These are phyloP conservation scores for Aspergillus tanneri DNA, from an alignment of 2,329 filamentous ascomycete species.

Conservation along the genomic window DNA sequence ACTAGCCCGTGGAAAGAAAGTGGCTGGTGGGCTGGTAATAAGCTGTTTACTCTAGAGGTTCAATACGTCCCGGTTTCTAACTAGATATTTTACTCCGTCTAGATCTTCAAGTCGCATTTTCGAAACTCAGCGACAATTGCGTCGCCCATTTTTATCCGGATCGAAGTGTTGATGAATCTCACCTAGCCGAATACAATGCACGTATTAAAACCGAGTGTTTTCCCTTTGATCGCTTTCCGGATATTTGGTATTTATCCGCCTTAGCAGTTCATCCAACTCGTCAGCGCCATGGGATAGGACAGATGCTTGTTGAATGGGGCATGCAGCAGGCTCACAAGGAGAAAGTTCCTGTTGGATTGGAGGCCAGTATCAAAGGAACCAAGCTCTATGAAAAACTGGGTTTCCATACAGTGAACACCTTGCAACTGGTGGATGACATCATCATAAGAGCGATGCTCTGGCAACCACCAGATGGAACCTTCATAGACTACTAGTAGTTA, in stretches of 20 bases:
- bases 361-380: constrained; percentile 9
- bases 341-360: constrained; percentile 13
- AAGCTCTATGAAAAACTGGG: constrained; percentile 8
- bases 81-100: too few species aligned
- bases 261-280: constrained; percentile 17
- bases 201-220: too few species aligned
- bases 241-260: too few species aligned
- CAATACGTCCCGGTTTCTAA: too few species aligned
- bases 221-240: too few species aligned
- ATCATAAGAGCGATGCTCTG: constrained; percentile 13
- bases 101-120: too few species aligned
- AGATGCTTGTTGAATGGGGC: constrained; percentile 18
- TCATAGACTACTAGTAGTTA: too few species aligned
- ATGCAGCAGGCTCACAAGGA: constrained; percentile 19
- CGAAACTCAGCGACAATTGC: too few species aligned
- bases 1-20: too few species aligned
- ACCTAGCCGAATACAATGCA: too few species aligned
- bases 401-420: constrained; percentile 10
- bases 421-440: constrained; percentile 8
- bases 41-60: too few species aligned
- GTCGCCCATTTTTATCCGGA: constrained; percentile 8
- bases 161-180: constrained; percentile 13
- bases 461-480: background rate
- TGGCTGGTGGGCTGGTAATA: too few species aligned
- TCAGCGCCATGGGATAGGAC: constrained; percentile 18